Evolutionary conservation across 2,329 filamentous ascomycete species (phyloP).

Genomic region (Dactylellina leptospora): DNA sequence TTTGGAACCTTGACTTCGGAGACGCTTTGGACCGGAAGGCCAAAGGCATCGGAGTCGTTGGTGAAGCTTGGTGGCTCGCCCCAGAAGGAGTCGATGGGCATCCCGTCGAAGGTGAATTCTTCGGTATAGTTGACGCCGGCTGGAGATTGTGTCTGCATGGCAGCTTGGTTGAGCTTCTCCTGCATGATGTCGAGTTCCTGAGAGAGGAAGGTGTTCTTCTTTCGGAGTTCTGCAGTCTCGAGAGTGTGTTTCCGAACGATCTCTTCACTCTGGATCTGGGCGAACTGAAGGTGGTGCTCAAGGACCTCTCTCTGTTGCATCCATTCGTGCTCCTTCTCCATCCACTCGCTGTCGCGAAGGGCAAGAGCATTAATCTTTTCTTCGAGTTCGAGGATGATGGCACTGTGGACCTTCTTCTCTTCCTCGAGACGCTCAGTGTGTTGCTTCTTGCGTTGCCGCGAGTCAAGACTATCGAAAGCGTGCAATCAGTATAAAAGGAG

Average conservation of each 20-base stretch:
- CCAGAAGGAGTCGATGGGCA: slow-evolving; percentile 83
- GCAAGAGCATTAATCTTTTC: slow-evolving; percentile 76
- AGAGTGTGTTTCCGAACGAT: slow-evolving; percentile 86
- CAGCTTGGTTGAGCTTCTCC: slow-evolving; percentile 68
- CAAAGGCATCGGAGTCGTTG: slow-evolving; percentile 73
- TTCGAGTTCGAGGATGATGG: slow-evolving; percentile 78
- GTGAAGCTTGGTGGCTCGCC: slow-evolving; percentile 77
- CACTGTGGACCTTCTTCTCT: slow-evolving; percentile 91
- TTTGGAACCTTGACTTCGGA: slow-evolving; percentile 61
- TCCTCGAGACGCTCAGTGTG: slow-evolving; percentile 96
- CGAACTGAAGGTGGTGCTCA: slow-evolving; percentile 76
- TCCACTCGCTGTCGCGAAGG: slow-evolving; percentile 65
- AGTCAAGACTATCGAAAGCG: slow-evolving; percentile 75
- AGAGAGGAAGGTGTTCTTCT: slow-evolving; percentile 85
- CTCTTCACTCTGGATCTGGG: slow-evolving; percentile 89
- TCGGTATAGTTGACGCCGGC: slow-evolving; percentile 67
- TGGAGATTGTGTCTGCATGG: slow-evolving; percentile 62
- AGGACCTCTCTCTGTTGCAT: slow-evolving; percentile 77
- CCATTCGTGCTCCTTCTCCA: slow-evolving; percentile 70
- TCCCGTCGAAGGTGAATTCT: slow-evolving; percentile 83
- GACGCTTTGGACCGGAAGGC: slow-evolving; percentile 55
- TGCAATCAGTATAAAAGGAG: slow-evolving; percentile 44
- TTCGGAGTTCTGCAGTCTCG: slow-evolving; percentile 88
- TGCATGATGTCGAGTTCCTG: slow-evolving; percentile 71
- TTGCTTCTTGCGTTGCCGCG: slow-evolving; percentile 95